Base-by-base conservation (phyloP, 2,329 filamentous ascomycete species). In the Venturia nashicola region DNA sequence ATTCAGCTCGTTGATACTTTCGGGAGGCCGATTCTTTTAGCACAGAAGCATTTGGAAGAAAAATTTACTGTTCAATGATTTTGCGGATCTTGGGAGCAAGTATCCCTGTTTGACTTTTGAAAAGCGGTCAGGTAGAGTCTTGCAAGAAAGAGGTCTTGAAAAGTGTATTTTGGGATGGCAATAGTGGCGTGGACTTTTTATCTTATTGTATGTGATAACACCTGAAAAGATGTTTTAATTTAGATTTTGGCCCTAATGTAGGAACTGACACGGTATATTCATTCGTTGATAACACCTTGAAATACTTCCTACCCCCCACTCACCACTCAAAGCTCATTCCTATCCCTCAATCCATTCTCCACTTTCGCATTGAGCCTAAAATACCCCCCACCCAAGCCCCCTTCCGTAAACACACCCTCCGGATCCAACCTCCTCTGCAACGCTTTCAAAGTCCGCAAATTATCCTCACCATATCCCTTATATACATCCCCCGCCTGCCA, bases 391-490 rank as follows among this genome's bases (percentile, higher is more conserved):
- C n/a, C 55, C 43, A 65, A n/a, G 27, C 60, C 59, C 1, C 57
- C 57, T 18, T 55, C 16, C 5, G 51, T 36, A 36, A 74, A 65
- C 76, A 79, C 0, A 79, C 71, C 1, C 68, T 68, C 1, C 63
- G 77, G 76, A 69, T 80, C 78, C 65, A 77, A 78, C 63, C 70
- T 73, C 20, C 65, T 66, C 14, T 73, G 72, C 16, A 78, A 67
- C 3, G 66, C 65, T 65, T 70, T 70, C 67, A 80, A 64, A 34
- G 67, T 71, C 39, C 67, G 61, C 46, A 72, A 66, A 61, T 76
- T 80, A 8, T 65, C 68, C 23, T 66, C 59, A 1, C 78, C 77
- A 65, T 80, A 81, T 39, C 75, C 73, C 3, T 69, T 65, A 46
- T 80, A 68, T 1, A 76, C 72, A 66, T 75, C 72, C 67, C 81